These are phyloP conservation scores for Cystobasidium tubakii DNA, from an alignment of 768 basidiomycete genomes.

Conservation along the genomic window DNA sequence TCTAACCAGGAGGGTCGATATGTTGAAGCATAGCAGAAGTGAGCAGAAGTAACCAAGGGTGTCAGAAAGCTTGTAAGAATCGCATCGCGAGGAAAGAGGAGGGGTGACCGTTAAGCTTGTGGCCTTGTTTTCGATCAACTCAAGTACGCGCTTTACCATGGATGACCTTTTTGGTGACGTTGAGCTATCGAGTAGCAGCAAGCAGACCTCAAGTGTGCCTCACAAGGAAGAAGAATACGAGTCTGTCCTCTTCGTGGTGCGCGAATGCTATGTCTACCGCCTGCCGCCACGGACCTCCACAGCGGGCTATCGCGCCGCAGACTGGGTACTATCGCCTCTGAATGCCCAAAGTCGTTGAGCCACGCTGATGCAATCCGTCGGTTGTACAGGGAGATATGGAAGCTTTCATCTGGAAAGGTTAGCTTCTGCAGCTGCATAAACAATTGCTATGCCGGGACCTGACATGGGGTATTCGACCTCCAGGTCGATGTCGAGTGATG, in stretches of 20 bases:
- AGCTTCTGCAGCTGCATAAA: conserved; percentile 6
- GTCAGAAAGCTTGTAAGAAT: too few relatives aligned
- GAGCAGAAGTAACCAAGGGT: background rate
- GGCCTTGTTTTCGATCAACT: conserved; percentile 2
- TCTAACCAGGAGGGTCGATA: background rate
- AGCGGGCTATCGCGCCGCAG: conserved; percentile 43
- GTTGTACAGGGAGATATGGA: conserved; percentile 36
- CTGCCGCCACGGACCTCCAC: conserved; percentile 44
- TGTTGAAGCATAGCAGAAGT: background rate
- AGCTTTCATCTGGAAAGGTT: conserved; percentile 44
- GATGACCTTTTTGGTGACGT: conserved; percentile 35
- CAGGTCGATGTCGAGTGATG: conserved; percentile 39
- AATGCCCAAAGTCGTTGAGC: too few relatives aligned
- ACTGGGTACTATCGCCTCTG: conserved; percentile 31
- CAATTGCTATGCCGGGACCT: conserved; percentile 3
- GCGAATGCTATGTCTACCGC: conserved; percentile 36
- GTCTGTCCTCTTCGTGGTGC: conserved; percentile 36
- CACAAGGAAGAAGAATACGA: conserved; percentile 34
- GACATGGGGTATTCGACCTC: background rate
- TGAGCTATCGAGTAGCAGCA: conserved; percentile 52
- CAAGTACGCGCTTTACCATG: background rate
- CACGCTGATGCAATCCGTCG: background rate
- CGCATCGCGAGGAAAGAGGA: too few relatives aligned
- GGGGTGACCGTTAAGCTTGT: background rate
- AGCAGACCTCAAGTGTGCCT: conserved; percentile 66